These are phyloP conservation scores for Xylaria nigripes DNA, from an alignment of 495 filamentous ascomycete genomes.

Conservation along the genomic window DNA sequence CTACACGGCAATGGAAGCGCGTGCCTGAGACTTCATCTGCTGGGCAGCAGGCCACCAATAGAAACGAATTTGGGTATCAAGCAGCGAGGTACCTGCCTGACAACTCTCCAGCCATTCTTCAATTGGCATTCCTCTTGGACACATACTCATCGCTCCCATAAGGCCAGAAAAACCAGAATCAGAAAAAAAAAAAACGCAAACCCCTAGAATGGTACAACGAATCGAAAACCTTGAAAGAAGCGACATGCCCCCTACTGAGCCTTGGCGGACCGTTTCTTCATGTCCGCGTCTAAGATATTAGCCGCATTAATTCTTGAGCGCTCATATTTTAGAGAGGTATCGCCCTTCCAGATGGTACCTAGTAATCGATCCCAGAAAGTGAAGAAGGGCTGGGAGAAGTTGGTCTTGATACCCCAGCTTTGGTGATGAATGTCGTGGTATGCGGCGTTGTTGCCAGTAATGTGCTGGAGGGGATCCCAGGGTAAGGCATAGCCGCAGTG, in stretches of 20 bases:
- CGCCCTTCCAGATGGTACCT: slow-evolving; percentile 67
- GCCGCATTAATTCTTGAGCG: slow-evolving; percentile 29
- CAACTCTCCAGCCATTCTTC: slow-evolving; percentile 3
- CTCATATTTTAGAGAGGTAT: slow-evolving; percentile 34
- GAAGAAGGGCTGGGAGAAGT: slow-evolving; percentile 74
- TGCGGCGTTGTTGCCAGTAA: slow-evolving; percentile 85
- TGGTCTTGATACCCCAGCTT: slow-evolving; percentile 93
- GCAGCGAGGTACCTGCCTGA: slow-evolving; percentile 11
- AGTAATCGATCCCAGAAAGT: slow-evolving; percentile 73
- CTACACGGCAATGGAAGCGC: slow-evolving; percentile 1
- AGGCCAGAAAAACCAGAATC: slow-evolving; percentile 1
- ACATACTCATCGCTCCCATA: slow-evolving; percentile 5
- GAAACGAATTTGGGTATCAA: slow-evolving; percentile 8
- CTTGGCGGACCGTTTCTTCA: slow-evolving; percentile 27
- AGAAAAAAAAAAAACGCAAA: slow-evolving; percentile 13
- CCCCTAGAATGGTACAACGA: slow-evolving; percentile 27
- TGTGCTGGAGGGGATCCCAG: slow-evolving; percentile 85
- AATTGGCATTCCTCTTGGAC: slow-evolving; percentile 9
- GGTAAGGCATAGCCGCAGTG: slow-evolving; percentile 95
- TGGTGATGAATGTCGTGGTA: slow-evolving; percentile 99
- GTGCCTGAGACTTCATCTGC: neutral
- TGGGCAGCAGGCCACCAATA: slow-evolving; percentile 3
- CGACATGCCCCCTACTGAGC: slow-evolving; percentile 14
- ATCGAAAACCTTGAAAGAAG: slow-evolving; percentile 13
- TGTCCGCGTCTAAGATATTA: slow-evolving; percentile 24